Evolutionary conservation across 306 rosid species (phyloP).

Genomic region (Rosa multiflora): DNA sequence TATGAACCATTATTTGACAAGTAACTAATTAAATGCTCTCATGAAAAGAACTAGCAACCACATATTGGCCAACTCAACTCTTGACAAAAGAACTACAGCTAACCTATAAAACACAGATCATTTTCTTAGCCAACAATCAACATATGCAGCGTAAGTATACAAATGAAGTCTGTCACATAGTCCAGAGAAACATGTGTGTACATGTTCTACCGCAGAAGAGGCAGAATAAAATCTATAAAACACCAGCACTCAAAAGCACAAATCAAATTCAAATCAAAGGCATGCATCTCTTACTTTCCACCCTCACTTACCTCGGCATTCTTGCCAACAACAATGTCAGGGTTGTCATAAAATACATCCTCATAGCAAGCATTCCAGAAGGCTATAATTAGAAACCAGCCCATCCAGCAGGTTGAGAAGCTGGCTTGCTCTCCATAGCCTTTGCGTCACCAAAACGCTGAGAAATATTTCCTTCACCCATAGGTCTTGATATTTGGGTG

Average conservation of each 20-base stretch:
- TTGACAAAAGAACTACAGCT: neutral
- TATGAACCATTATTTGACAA: neutral
- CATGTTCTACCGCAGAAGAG: conserved; percentile 25
- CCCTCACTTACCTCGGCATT: conserved; percentile 26
- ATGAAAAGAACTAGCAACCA: neutral
- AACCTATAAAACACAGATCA: neutral
- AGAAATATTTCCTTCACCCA: conserved; percentile 46
- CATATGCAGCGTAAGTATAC: conserved; percentile 13
- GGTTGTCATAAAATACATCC: conserved; percentile 14
- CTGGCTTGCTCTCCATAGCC: conserved; percentile 46
- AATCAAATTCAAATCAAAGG: conserved; percentile 27
- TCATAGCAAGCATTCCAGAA: conserved; percentile 19
- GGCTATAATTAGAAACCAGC: conserved; percentile 69
- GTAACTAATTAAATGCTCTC: neutral
- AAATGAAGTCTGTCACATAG: conserved; percentile 12
- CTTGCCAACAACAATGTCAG: conserved; percentile 13
- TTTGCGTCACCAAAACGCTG: conserved; percentile 48
- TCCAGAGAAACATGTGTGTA: conserved; percentile 18
- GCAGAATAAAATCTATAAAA: conserved; percentile 32
- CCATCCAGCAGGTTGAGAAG: conserved; percentile 96
- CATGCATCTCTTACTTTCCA: conserved; percentile 20
- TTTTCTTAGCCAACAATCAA: conserved; percentile 22
- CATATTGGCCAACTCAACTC: neutral
- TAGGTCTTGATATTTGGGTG: conserved; percentile 45
- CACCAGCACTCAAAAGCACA: conserved; percentile 43